Percentiles rank a stretch among this genome's conserved stretches.
phyloP scores from a whole-genome alignment of 2,329 filamentous ascomycete species.

The Aspergillus sp. region DNA sequence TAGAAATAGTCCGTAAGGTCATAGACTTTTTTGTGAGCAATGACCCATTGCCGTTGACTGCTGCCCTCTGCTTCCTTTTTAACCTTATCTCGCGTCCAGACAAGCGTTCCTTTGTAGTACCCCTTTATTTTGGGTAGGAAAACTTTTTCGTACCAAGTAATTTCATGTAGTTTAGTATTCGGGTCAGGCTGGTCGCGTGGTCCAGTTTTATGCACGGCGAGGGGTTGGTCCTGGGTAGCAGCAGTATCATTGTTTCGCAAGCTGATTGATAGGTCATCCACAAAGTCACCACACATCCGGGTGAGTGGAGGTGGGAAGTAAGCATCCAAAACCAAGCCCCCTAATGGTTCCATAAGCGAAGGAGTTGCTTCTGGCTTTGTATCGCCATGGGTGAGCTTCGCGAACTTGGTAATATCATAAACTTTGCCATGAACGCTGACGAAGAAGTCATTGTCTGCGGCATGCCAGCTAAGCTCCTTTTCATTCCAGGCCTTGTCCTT shows the following conservation, averaged over 20 bases:
- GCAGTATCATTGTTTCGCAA: constrained; percentile 62
- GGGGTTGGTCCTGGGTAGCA: constrained; percentile 53
- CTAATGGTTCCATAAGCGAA: constrained; percentile 72
- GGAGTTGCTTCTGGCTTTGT: constrained; percentile 59
- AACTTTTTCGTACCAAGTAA: constrained; percentile 72
- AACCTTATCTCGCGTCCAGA: constrained; percentile 64
- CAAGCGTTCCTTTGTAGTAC: constrained; percentile 84
- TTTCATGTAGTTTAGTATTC: constrained; percentile 58
- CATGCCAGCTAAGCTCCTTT: constrained; percentile 68
- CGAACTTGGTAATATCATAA: constrained; percentile 91
- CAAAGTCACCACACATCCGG: constrained; percentile 72
- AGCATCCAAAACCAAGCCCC: constrained; percentile 74
- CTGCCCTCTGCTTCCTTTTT: constrained; percentile 64
- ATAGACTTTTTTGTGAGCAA: constrained; percentile 73
- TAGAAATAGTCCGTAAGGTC: constrained; percentile 92
- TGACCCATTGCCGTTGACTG: constrained; percentile 73
- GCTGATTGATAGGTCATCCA: constrained; percentile 55
- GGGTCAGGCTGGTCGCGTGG: constrained; percentile 54
- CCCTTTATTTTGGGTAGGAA: constrained; percentile 81
- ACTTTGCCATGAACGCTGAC: constrained; percentile 85
- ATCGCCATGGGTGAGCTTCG: constrained; percentile 80
- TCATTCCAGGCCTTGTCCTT: constrained; percentile 83
- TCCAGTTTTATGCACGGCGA: constrained; percentile 72
- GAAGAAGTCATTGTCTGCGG: constrained; percentile 74
- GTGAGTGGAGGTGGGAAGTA: constrained; percentile 82